phyloP scores from a whole-genome alignment of 176 grass and related monocot genomes.

The Bonia amplexicaulis region DNA sequence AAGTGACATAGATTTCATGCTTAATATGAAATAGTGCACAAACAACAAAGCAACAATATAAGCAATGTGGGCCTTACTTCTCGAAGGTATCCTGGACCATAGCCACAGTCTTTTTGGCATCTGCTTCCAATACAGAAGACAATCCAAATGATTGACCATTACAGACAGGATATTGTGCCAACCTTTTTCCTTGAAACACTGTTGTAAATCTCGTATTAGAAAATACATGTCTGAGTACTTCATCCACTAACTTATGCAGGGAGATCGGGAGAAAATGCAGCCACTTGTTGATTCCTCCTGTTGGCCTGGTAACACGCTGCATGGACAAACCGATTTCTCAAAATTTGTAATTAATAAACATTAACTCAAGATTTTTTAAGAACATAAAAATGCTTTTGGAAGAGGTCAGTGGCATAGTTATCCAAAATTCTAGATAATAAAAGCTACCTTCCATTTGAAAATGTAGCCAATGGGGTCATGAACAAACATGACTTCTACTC shows the following conservation, averaged over 20 bases:
- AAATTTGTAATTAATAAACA: not conserved
- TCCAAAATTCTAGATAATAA: not conserved
- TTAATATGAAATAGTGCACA: constrained; percentile 10
- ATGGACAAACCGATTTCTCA: not conserved
- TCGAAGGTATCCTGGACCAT: constrained; percentile 65
- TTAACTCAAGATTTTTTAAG: not conserved
- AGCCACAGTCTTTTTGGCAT: constrained; percentile 63
- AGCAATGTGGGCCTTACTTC: constrained; percentile 57
- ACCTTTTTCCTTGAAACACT: constrained; percentile 43
- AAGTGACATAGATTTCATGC: not conserved
- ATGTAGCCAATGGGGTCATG: not conserved
- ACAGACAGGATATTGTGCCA: constrained; percentile 25
- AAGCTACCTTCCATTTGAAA: not conserved
- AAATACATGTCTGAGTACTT: constrained; percentile 49
- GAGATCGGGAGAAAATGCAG: constrained; percentile 75
- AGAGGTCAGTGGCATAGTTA: not conserved
- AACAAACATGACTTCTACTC: not conserved
- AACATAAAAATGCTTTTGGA: not conserved
- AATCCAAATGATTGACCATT: constrained; percentile 46
- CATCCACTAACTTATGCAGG: constrained; percentile 60
- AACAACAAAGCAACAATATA: constrained; percentile 6
- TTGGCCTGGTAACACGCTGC: constrained; percentile 69
- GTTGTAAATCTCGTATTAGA: constrained; percentile 41
- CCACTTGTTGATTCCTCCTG: constrained; percentile 85
- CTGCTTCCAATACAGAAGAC: constrained; percentile 70